Evolutionary conservation across 2,329 filamentous ascomycete species (phyloP).

Genomic region (Talaromyces sp.): DNA sequence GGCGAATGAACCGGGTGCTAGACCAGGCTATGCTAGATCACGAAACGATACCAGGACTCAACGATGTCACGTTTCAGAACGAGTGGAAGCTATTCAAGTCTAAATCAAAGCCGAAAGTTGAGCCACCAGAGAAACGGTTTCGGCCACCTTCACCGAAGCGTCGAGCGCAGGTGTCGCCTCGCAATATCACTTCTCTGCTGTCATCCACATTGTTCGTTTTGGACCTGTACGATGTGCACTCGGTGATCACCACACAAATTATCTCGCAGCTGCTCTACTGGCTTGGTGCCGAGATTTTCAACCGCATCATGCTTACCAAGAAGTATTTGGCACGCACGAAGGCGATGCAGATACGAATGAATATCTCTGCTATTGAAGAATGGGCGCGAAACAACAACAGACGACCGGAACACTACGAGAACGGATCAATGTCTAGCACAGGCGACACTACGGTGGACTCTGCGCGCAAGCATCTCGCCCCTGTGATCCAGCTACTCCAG

Average conservation of each 20-base stretch:
- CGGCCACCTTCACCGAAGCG: slow-evolving; percentile 90
- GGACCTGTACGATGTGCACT: slow-evolving; percentile 98
- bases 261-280: slow-evolving; percentile 91
- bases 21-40: slow-evolving; percentile 94
- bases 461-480: slow-evolving; percentile 76
- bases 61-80: slow-evolving; percentile 94
- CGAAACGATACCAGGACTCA: slow-evolving; percentile 95
- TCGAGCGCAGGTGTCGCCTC: slow-evolving; percentile 82
- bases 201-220: slow-evolving; percentile 96
- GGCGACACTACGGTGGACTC: slow-evolving; percentile 85
- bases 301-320: slow-evolving; percentile 92
- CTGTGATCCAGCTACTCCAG: slow-evolving; percentile 87
- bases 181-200: slow-evolving; percentile 91
- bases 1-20: slow-evolving; percentile 91
- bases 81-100: slow-evolving; percentile 97
- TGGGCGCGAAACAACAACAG: slow-evolving; percentile 93
- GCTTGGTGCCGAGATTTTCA: slow-evolving; percentile 94
- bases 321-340: slow-evolving; percentile 94
- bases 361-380: slow-evolving; percentile 89
- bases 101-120: slow-evolving; percentile 80
- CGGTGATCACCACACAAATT: slow-evolving; percentile 88
- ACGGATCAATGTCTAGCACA: slow-evolving; percentile 76
- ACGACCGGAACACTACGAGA: slow-evolving; percentile 91
- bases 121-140: slow-evolving; percentile 84
- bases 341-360: slow-evolving; percentile 99